Percentiles rank a stretch among this genome's conserved stretches.
These are phyloP conservation scores for Globisporangium yorkense DNA, from an alignment of 352 stramenopile genomes.

Conservation along the genomic window DNA sequence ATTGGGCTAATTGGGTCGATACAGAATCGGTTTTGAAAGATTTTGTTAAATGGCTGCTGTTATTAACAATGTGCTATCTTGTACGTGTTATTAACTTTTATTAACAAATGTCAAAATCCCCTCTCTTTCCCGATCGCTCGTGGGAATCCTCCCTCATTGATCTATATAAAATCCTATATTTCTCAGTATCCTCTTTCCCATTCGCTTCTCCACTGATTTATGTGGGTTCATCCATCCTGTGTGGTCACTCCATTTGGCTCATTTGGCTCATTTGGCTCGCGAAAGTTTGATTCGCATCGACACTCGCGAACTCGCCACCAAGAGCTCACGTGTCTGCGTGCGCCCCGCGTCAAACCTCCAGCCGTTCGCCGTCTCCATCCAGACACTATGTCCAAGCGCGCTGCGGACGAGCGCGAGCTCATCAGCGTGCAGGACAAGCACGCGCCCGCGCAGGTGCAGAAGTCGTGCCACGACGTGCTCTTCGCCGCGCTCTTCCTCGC, in stretches of 20 bases:
- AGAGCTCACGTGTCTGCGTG: background rate
- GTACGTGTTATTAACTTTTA: no score
- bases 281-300: background rate
- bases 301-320: background rate
- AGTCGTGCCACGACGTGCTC: conserved; percentile 19
- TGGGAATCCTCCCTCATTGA: background rate
- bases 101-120: no score
- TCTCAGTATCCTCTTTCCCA: background rate
- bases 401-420: conserved; percentile 2
- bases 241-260: background rate
- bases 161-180: background rate
- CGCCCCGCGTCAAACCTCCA: background rate
- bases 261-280: background rate
- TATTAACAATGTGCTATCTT: no score
- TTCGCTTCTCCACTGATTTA: background rate
- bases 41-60: no score
- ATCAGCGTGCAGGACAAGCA: conserved; percentile 8
- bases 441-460: conserved; percentile 18
- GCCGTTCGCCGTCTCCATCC: no score
- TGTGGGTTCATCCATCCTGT: background rate
- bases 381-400: conserved; percentile 3
- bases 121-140: background rate
- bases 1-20: no score
- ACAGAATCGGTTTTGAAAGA: no score
- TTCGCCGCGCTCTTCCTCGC: conserved; percentile 22